phyloP scores from a whole-genome alignment of 768 basidiomycete genomes.

The Pluteus cervinus region DNA sequence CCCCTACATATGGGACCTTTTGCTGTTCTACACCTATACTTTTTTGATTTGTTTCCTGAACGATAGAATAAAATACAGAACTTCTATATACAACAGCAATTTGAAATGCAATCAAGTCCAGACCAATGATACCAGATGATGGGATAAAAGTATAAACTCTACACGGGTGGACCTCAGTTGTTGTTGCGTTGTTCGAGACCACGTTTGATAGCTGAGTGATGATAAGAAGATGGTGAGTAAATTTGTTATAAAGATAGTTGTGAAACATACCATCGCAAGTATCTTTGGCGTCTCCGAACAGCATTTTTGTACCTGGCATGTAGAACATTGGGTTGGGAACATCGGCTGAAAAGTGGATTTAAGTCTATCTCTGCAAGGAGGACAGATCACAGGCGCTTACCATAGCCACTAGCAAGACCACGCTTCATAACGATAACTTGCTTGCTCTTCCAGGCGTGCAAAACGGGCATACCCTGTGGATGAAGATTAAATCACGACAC shows the following conservation, averaged over 20 bases:
- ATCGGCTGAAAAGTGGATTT: slow-evolving; percentile 50
- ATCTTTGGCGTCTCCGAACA: slow-evolving; percentile 90
- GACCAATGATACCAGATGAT: no score
- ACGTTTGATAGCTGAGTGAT: slow-evolving; percentile 47
- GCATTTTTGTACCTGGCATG: slow-evolving; percentile 85
- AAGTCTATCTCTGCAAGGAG: slow-evolving; percentile 4
- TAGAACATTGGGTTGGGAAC: slow-evolving; percentile 95
- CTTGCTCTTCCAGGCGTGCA: slow-evolving; percentile 92
- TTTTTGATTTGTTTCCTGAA: no score
- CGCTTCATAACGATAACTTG: slow-evolving; percentile 92
- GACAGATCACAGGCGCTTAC: slow-evolving; percentile 29
- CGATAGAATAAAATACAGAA: no score
- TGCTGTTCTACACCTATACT: no score
- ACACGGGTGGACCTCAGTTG: no score
- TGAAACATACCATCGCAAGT: slow-evolving; percentile 69
- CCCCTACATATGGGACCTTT: no score
- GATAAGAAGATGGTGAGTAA: slow-evolving; percentile 2
- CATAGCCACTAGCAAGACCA: slow-evolving; percentile 84
- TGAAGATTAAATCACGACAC: slow-evolving; percentile 1
- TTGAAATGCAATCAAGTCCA: no score
- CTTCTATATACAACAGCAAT: no score
- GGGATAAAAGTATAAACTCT: no score
- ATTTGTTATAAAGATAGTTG: neutral
- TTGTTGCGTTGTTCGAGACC: slow-evolving; percentile 40
- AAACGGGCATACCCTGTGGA: slow-evolving; percentile 76